Base-by-base conservation (phyloP, 2,329 filamentous ascomycete genomes). In the Rachicladosporium sp. region DNA sequence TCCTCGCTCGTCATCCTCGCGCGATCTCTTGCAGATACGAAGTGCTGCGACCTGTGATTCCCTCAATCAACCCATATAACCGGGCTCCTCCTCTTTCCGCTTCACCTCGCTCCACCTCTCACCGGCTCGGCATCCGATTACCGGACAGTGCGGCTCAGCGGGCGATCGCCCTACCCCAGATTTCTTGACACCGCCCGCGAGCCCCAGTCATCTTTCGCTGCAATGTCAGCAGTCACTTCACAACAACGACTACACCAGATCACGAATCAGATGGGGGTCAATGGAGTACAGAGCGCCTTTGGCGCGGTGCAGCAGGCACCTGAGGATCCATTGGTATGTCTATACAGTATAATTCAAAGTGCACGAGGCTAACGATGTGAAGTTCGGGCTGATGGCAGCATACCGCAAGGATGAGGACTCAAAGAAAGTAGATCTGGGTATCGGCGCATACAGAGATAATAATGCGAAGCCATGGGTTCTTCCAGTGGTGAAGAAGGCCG, bases 391-490 rank as follows among this genome's bases (percentile, higher is more conserved):
- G 54, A 87, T 89, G 75, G 77, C 82, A 47, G 87, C 85, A 45
- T 98, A 80, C 71, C 78, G 78, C 56, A 82, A 82, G 46, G 91
- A 98, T 58, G 66, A 74, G 11, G 71, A 68, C 41, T 62, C 71
- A 42, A 77, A 84, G 63, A 98, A 98, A 69, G 82, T 98, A 50
- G 91, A 98, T 66, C 66, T 98, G 64, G 88, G 91, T 60, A 75
- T 96, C 67, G 91, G 91, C 52, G 91, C 91, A 43, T 98, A 98
- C 67, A 76, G 91, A 60, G 91, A 94, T 58, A 73, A 96, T 67
- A 82, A 88, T 59, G 89, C 87, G 45, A 96, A 96, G 70, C 91
- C 91, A 3, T 98, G 91, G 91, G 79, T 98, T 46, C 67, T 98
- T 47, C 89, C 91, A 12, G 89, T 96, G 2, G 89, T 96, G 46